Percentiles rank a stretch among this genome's conserved stretches.
Evolutionary conservation across 2,329 filamentous ascomycete genomes (phyloP).

Genomic region (Aspergillus fructus): DNA sequence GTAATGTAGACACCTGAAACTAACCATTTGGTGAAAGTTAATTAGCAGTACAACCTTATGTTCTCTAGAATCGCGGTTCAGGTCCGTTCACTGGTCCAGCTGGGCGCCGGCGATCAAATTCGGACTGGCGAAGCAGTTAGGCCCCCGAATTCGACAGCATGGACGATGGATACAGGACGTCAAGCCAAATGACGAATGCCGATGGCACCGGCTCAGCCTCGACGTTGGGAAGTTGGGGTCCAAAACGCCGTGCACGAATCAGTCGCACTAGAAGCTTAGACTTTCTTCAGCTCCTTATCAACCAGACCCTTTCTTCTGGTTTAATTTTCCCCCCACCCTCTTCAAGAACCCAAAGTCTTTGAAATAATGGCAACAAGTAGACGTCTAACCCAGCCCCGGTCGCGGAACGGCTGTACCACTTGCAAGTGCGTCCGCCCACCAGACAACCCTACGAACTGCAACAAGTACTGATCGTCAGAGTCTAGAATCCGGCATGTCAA

Average conservation of each 20-base stretch:
- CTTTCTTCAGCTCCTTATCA: neutral
- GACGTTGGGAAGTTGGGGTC: neutral
- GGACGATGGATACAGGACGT: too few relatives aligned
- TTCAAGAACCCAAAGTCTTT: neutral
- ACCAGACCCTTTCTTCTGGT: neutral
- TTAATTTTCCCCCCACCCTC: neutral
- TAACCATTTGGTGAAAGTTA: too few relatives aligned
- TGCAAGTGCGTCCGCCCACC: conserved; percentile 49
- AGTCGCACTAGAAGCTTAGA: neutral
- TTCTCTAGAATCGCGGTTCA: too few relatives aligned
- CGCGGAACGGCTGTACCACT: conserved; percentile 49
- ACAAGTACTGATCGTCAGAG: neutral
- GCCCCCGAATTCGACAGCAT: neutral
- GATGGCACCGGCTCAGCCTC: neutral
- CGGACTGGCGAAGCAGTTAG: neutral
- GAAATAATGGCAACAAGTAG: neutral
- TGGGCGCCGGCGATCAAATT: too few relatives aligned
- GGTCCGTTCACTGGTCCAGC: too few relatives aligned
- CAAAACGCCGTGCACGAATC: neutral
- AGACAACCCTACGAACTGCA: neutral
- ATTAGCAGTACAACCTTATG: too few relatives aligned
- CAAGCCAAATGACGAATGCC: neutral
- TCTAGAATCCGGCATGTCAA: conserved; percentile 56
- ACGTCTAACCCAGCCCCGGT: conserved; percentile 4
- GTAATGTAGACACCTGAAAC: too few relatives aligned